These are phyloP conservation scores for Trypanosoma platydactyli DNA, from an alignment of 208 protist species.

Conservation along the genomic window DNA sequence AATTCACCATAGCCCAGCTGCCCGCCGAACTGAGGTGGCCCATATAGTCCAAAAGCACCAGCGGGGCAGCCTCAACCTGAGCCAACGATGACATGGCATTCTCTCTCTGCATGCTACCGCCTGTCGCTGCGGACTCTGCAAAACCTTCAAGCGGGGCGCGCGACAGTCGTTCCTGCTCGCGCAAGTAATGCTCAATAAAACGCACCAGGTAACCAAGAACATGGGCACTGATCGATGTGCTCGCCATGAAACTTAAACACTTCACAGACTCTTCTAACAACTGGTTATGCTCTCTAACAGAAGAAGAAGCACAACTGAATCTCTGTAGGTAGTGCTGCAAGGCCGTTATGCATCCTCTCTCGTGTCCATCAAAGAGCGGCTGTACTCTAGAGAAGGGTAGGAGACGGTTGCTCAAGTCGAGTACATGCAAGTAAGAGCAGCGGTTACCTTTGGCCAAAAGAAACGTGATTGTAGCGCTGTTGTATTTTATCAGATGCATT, in stretches of 20 bases:
- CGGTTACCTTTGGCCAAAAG: conserved; percentile 10
- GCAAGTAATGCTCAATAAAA: conserved; percentile 71
- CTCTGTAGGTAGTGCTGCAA: conserved; percentile 25
- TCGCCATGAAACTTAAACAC: conserved; percentile 29
- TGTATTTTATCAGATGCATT: conserved; percentile 5
- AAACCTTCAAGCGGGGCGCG: conserved; percentile 31
- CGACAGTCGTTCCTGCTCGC: conserved; percentile 44
- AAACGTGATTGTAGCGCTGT: conserved; percentile 6
- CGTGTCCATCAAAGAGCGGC: conserved; percentile 17
- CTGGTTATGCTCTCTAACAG: conserved; percentile 6
- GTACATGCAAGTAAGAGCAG: conserved; percentile 38
- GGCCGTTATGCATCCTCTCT: conserved; percentile 15
- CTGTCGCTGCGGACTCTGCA: conserved; percentile 1
- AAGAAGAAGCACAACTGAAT: conserved; percentile 18
- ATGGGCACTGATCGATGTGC: conserved; percentile 22
- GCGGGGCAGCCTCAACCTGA: conserved; percentile 39
- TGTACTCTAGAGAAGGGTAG: conserved; percentile 17
- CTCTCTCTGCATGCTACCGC: not conserved
- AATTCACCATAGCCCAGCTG: conserved; percentile 67
- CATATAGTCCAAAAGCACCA: conserved; percentile 70
- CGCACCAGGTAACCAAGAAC: conserved; percentile 53
- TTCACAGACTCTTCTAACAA: conserved; percentile 24
- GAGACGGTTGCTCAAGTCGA: conserved; percentile 47
- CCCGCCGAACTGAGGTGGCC: conserved; percentile 53
- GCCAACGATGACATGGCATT: conserved; percentile 29